Percentiles rank a stretch among this genome's conserved stretches.
Evolutionary conservation across 768 basidiomycete genomes (phyloP).

Genomic region (Mycena leptocephala): DNA sequence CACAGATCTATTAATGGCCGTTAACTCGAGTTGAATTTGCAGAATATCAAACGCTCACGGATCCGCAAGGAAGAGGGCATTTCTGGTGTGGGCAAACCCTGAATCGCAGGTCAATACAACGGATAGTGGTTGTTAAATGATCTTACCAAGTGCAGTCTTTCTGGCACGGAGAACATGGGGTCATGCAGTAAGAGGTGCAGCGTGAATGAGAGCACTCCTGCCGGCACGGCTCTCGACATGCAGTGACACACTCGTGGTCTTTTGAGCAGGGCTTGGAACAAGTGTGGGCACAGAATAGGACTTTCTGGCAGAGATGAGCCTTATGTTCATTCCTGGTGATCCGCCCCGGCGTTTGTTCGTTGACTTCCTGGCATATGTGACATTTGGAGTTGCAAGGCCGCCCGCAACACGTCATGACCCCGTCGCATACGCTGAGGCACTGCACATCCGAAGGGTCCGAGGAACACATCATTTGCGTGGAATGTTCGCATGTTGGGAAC

Average conservation of each 20-base stretch:
- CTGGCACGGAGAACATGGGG: conserved; percentile 74
- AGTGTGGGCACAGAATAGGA: conserved; percentile 70
- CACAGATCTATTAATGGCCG: conserved; percentile 65
- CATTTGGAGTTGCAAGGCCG: conserved; percentile 67
- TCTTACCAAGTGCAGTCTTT: conserved; percentile 71
- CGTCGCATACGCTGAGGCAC: conserved; percentile 62
- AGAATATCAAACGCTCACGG: conserved; percentile 60
- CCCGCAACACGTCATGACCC: conserved; percentile 68
- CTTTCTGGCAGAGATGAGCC: conserved; percentile 66
- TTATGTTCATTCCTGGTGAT: conserved; percentile 55
- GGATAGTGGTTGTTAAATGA: neutral
- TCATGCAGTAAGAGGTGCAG: conserved; percentile 66
- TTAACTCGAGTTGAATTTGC: neutral
- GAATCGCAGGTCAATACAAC: neutral
- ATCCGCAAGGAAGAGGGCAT: conserved; percentile 79
- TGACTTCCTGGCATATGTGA: conserved; percentile 61
- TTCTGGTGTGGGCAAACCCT: conserved; percentile 70
- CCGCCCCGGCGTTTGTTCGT: conserved; percentile 19
- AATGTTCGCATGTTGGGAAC: conserved; percentile 72
- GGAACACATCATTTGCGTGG: conserved; percentile 62
- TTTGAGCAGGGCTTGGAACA: conserved; percentile 67
- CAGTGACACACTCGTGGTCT: conserved; percentile 63
- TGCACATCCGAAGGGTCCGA: conserved; percentile 54
- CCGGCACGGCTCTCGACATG: conserved; percentile 65
- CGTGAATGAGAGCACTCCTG: conserved; percentile 70